phyloP scores from a whole-genome alignment of 2,329 filamentous ascomycete species.

The Chalara sp. region DNA sequence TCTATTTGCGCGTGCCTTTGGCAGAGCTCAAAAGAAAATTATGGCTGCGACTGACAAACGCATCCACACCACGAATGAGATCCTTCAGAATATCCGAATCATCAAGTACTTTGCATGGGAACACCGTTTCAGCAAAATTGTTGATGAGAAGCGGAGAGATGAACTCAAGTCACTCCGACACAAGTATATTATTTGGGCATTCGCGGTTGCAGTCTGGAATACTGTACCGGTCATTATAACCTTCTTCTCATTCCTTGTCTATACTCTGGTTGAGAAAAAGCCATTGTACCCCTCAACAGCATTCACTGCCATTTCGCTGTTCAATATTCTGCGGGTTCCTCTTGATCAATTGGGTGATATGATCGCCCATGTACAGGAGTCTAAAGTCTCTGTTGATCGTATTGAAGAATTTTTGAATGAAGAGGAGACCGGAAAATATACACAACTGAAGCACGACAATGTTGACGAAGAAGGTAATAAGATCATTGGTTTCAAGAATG shows the following conservation, averaged over 20 bases:
- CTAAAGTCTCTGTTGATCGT: slow-evolving; percentile 93
- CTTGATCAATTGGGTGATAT: slow-evolving; percentile 96
- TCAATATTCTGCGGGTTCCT: slow-evolving; percentile 86
- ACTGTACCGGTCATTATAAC: slow-evolving; percentile 92
- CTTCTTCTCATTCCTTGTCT: slow-evolving; percentile 91
- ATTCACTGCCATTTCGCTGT: slow-evolving; percentile 93
- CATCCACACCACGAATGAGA: slow-evolving; percentile 94
- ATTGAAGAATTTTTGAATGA: slow-evolving; percentile 91
- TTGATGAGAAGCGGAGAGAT: slow-evolving; percentile 77
- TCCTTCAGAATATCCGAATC: slow-evolving; percentile 94
- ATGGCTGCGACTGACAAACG: slow-evolving; percentile 90
- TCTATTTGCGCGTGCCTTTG: slow-evolving; percentile 78
- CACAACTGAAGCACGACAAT: slow-evolving; percentile 68
- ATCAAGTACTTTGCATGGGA: slow-evolving; percentile 99
- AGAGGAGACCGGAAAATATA: slow-evolving; percentile 93
- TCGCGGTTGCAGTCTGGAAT: slow-evolving; percentile 92
- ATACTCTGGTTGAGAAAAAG: slow-evolving; percentile 85
- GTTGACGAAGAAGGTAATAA: slow-evolving; percentile 61
- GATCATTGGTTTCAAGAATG: slow-evolving; percentile 77
- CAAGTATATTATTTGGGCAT: slow-evolving; percentile 86
- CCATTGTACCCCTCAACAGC: slow-evolving; percentile 85
- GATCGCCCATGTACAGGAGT: slow-evolving; percentile 96
- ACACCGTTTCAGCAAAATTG: slow-evolving; percentile 75
- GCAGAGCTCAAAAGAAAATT: slow-evolving; percentile 80
- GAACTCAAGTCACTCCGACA: slow-evolving; percentile 75